Percentiles rank a stretch among this genome's conserved stretches.
These are phyloP conservation scores for Hydrangea macrophylla DNA, from an alignment of 148 eudicot species.

Conservation along the genomic window DNA sequence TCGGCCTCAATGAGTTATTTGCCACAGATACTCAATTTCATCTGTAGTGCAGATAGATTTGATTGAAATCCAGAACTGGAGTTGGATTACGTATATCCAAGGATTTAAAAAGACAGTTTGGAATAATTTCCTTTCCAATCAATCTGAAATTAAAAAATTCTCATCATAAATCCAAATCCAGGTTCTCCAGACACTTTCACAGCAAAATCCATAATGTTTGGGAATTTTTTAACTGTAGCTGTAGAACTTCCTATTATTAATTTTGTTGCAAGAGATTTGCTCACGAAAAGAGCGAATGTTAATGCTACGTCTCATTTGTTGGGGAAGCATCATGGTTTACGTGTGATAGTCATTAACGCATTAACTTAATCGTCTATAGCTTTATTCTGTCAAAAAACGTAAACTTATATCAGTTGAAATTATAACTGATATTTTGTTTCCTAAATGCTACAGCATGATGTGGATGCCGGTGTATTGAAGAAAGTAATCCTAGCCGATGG, in stretches of 20 bases:
- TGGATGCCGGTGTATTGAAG: slow-evolving; percentile 82
- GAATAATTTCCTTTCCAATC: background rate
- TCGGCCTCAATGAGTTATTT: background rate
- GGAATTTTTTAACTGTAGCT: too few relatives aligned
- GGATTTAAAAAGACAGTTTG: background rate
- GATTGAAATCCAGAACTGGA: background rate
- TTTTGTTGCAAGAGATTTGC: too few relatives aligned
- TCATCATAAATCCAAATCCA: background rate
- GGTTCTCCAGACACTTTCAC: background rate
- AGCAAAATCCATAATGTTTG: too few relatives aligned
- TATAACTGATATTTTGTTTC: background rate
- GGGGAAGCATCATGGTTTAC: too few relatives aligned
- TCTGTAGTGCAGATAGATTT: background rate
- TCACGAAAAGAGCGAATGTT: too few relatives aligned
- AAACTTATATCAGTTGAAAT: background rate
- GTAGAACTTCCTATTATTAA: too few relatives aligned
- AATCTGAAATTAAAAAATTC: background rate
- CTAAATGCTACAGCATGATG: slow-evolving; percentile 62
- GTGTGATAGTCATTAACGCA: too few relatives aligned
- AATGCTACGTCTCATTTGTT: too few relatives aligned
- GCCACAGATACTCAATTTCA: background rate
- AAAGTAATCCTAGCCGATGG: slow-evolving; percentile 88
- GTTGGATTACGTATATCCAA: background rate
- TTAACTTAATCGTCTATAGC: too few relatives aligned
- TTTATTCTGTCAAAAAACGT: too few relatives aligned